Evolutionary conservation across 805 yeast genomes (phyloP).

Genomic region (Groenewaldozyma salmanticensis): DNA sequence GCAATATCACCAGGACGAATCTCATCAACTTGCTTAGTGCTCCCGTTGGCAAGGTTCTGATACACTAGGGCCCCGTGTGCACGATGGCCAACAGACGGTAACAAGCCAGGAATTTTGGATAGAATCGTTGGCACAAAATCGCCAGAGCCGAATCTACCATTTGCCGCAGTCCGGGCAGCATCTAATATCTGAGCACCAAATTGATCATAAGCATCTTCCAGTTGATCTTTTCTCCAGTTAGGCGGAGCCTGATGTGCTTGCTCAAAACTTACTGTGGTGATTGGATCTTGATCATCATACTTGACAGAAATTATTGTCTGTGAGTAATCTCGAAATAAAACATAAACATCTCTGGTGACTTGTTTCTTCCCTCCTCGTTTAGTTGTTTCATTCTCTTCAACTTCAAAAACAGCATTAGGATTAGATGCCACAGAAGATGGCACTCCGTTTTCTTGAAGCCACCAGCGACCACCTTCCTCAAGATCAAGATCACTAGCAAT

Average conservation of each 20-base stretch:
- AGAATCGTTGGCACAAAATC: conserved; percentile 27
- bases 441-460: conserved; percentile 44
- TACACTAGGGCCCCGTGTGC: conserved; percentile 69
- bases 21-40: conserved; percentile 46
- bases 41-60: conserved; percentile 40
- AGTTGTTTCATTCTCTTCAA: conserved; percentile 44
- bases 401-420: conserved; percentile 49
- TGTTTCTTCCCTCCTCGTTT: conserved; percentile 50
- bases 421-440: conserved; percentile 46
- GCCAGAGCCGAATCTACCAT: conserved; percentile 9
- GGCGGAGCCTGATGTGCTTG: conserved; percentile 32
- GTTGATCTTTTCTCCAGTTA: conserved; percentile 36
- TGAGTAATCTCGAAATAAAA: conserved; percentile 64
- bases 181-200: conserved; percentile 45
- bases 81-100: conserved; percentile 54
- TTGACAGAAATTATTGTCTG: conserved; percentile 51
- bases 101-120: conserved; percentile 31
- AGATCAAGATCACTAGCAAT: conserved; percentile 27
- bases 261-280: conserved; percentile 33
- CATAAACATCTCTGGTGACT: conserved; percentile 54
- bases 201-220: conserved; percentile 40
- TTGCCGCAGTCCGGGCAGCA: conserved; percentile 27
- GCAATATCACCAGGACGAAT: conserved; percentile 78
- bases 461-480: conserved; percentile 47
- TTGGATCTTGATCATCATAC: conserved; percentile 47